These are phyloP conservation scores for Lagerstroemia fauriei DNA, from an alignment of 441 rosid species.

Conservation along the genomic window DNA sequence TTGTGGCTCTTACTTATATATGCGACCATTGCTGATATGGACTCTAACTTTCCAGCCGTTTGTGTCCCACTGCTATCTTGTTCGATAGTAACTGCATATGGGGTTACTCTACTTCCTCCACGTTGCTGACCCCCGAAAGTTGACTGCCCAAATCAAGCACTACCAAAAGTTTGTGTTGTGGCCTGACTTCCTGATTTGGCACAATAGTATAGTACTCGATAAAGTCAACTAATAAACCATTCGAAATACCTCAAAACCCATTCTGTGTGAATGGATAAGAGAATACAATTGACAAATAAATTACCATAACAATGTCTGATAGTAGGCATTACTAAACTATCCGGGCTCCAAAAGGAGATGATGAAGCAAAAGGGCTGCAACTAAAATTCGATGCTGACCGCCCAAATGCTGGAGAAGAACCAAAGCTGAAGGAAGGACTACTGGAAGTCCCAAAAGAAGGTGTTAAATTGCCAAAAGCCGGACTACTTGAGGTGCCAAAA, in stretches of 20 bases:
- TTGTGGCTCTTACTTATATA: constrained; percentile 81
- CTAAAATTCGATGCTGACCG: constrained; percentile 68
- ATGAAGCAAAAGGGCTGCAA: constrained; percentile 56
- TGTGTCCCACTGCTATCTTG: constrained; percentile 53
- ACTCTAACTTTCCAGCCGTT: constrained; percentile 71
- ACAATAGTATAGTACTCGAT: background rate
- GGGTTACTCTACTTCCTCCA: constrained; percentile 72
- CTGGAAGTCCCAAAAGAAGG: constrained; percentile 44
- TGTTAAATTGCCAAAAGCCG: constrained; percentile 48
- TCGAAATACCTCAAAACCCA: background rate
- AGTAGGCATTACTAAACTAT: constrained; percentile 48
- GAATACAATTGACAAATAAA: background rate
- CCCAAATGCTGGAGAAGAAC: constrained; percentile 60
- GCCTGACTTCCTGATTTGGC: constrained; percentile 57
- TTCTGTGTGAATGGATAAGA: background rate
- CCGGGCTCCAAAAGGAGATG: constrained; percentile 67
- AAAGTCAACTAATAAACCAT: background rate
- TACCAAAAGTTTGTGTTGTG: constrained; percentile 59
- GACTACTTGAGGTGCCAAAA: constrained; percentile 46
- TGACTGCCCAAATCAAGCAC: constrained; percentile 69
- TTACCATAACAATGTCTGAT: background rate
- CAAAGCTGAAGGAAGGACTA: constrained; percentile 48
- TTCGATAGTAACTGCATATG: constrained; percentile 68
- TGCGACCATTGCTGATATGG: constrained; percentile 80
- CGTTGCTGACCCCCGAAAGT: constrained; percentile 72